A percentile compares a stretch with the other conserved stretches of the same genome.
Conservation (phyloP, 345 rosid genomes). For the Aquilaria yunnanensis region DNA sequence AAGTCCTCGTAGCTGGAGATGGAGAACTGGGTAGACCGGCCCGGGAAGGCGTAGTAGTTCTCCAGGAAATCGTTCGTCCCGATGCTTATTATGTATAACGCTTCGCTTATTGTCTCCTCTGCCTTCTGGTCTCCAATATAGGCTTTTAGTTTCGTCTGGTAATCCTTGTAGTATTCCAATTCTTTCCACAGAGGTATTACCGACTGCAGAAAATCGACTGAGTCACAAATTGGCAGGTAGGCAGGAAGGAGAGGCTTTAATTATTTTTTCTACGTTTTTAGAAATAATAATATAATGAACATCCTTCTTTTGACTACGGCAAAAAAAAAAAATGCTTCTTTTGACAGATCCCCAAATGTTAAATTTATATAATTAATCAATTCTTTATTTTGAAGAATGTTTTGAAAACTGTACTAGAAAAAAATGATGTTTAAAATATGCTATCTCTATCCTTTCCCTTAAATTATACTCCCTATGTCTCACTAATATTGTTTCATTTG, state of each 20-base stretch:
- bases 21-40: conserved; percentile 33
- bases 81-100: conserved; percentile 43
- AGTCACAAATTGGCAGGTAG: background rate
- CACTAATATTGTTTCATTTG: too few relatives aligned
- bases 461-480: too few relatives aligned
- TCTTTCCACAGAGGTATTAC: conserved; percentile 59
- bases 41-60: conserved; percentile 41
- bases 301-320: too few relatives aligned
- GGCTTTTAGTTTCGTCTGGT: conserved; percentile 37
- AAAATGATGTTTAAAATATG: too few relatives aligned
- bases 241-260: background rate
- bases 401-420: too few relatives aligned
- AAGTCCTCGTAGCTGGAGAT: conserved; percentile 34
- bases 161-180: conserved; percentile 45
- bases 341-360: too few relatives aligned
- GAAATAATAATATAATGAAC: too few relatives aligned
- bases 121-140: conserved; percentile 33
- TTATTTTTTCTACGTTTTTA: background rate
- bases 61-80: conserved; percentile 66
- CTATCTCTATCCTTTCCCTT: too few relatives aligned
- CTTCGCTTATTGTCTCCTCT: conserved; percentile 20
- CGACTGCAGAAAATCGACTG: conserved; percentile 22
- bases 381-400: too few relatives aligned
- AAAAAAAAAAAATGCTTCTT: too few relatives aligned
- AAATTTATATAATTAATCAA: too few relatives aligned